Base-by-base conservation (phyloP, 2,329 filamentous ascomycete species). In the Shiraia bambusicola region DNA sequence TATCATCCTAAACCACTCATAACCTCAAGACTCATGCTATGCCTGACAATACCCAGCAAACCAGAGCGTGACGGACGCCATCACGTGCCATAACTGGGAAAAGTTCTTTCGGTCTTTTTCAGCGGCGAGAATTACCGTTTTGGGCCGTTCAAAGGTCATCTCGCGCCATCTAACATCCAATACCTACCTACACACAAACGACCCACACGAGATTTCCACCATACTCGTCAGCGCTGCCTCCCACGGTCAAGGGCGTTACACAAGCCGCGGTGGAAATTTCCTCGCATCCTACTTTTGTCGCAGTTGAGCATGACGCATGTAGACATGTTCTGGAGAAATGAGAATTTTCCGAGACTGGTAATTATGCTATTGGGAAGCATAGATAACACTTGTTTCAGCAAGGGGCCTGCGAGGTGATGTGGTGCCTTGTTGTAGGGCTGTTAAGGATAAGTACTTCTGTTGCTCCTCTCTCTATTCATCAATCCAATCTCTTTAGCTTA, bases 71-170 rank as follows among this genome's bases (percentile, higher is more conserved):
- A n/a, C n/a, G n/a, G n/a, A n/a, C n/a, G n/a, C n/a, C n/a, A n/a
- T n/a, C 28, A 29, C 10, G 15, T 29, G 31, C 41, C 37, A n/a
- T n/a, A 32, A 42, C 33, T 28, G 14, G 17, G 38, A 19, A 15
- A 37, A 15, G 34, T 37, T 7, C 15, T 15, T 19, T 14, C 16
- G 28, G 34, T 27, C 37, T 38, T 26, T 34, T 8, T n/a, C 7
- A 37, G 52, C 63, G 63, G 61, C 54, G 58, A 58, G 37, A 64
- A 57, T 64, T 66, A 32, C 63, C 45, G 12, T 34, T 22, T 54
- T 49, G 24, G 45, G 48, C 24, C 28, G 15, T 27, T 25, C 34
- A 37, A 35, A 41, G 54, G 49, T 42, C 19, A 28, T 33, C 30
- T 46, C 36, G 42, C 49, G 28, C 48, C 33, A 34, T 54, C 8